Evolutionary conservation across 2,329 filamentous ascomycete genomes (phyloP).

Genomic region (Daldinia eschscholtzii): DNA sequence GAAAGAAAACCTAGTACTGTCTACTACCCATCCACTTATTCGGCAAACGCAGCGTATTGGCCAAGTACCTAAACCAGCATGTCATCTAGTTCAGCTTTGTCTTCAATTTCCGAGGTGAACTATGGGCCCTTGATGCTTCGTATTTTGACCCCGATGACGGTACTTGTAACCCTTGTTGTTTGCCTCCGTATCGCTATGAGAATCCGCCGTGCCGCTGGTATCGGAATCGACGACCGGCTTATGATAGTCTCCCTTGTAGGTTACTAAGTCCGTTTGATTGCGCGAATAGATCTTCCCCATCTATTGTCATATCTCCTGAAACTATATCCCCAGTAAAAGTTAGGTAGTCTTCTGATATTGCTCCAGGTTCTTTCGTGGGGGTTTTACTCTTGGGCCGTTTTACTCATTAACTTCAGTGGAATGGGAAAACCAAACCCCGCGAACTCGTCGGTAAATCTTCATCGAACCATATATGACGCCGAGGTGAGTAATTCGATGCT

Average conservation of each 20-base stretch:
- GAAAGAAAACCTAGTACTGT: neutral
- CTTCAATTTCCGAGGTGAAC: neutral
- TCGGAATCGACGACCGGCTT: neutral
- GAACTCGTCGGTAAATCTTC: too few relatives aligned
- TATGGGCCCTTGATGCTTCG: neutral
- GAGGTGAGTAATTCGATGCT: neutral
- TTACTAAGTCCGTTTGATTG: neutral
- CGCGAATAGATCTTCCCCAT: neutral
- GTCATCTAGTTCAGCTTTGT: neutral
- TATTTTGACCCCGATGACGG: neutral
- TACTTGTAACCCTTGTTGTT: neutral
- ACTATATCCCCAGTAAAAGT: neutral
- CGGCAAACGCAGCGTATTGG: too few relatives aligned
- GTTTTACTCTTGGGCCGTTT: neutral
- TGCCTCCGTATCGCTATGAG: neutral
- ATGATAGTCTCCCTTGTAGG: neutral
- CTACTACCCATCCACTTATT: neutral
- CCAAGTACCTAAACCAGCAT: neutral
- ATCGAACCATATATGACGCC: too few relatives aligned
- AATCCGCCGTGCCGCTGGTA: neutral
- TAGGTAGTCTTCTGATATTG: neutral
- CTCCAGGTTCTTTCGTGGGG: neutral
- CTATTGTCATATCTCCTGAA: too few relatives aligned
- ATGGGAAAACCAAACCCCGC: neutral
- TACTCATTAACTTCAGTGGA: neutral